Base-by-base conservation (phyloP, 345 rosid genomes). In the Acer negundo region DNA sequence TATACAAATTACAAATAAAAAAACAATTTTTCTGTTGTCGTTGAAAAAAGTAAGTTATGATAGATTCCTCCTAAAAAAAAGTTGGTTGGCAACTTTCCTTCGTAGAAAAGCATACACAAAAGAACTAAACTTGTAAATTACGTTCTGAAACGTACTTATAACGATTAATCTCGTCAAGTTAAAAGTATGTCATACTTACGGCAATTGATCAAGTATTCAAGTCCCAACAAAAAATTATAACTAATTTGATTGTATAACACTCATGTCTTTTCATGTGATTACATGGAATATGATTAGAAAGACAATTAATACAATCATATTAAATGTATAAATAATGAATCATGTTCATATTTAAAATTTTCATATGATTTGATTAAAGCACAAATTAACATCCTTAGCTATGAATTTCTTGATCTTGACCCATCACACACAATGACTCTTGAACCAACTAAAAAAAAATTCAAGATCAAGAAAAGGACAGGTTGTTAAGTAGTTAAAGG, bases 401-500 rank as follows among this genome's bases (percentile, higher is more conserved):
- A 59, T 59, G 63, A 19, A 6, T 26, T 70, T 56, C 19, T 56
- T 6, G 6, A 9, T 20, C 4, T 46, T 63, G 40, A 26, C 44
- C 46, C 61, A 47, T 62, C 67, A 24, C 40, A 26, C 1, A 26
- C 59, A 46, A 44, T n/a, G 70, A 75, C 40, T 11, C 49, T 19
- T 17, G 23, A 73, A 73, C 10, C 76, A 9, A n/a, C 23, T 23
- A 1, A 20, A 28, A 56, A 9, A 56, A 19, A n/a, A 49, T 38
- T 73, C 26, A 15, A 13, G 13, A 64, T 10, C 8, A 22, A 23
- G 0, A 38, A 10, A 16, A 31, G 15, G 26, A 71, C 20, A 7
- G 12, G 78, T 65, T 51, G 78, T n/a, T 28, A 47, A 66, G 72
- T 51, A 3, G 64, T 66, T 53, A 49, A 59, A 35, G 78, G 53